These are phyloP conservation scores for Aspergillus steynii DNA, from an alignment of 495 filamentous ascomycete genomes.

Conservation along the genomic window DNA sequence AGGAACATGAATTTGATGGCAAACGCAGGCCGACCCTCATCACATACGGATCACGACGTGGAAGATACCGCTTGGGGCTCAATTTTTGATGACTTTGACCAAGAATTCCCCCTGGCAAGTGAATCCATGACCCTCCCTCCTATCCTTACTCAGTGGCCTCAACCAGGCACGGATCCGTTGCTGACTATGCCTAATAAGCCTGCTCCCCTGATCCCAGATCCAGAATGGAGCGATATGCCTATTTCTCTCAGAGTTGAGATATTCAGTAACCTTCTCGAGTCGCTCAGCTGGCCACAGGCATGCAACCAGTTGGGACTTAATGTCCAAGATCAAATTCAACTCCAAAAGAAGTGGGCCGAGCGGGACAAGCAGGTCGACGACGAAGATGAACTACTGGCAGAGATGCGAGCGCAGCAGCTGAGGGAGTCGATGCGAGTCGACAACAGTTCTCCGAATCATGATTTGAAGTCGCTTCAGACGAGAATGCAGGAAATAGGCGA, in stretches of 20 bases:
- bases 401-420: conserved; percentile 37
- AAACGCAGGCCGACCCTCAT: not conserved
- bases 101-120: conserved; percentile 11
- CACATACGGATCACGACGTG: conserved; percentile 12
- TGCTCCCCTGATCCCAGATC: conserved; percentile 12
- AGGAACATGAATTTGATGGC: conserved; percentile 38
- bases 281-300: conserved; percentile 16
- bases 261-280: conserved; percentile 30
- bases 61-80: conserved; percentile 19
- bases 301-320: conserved; percentile 29
- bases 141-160: not conserved
- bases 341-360: conserved; percentile 15
- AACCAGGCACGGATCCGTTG: not conserved
- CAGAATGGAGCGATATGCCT: conserved; percentile 38
- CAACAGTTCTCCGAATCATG: conserved; percentile 22
- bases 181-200: conserved; percentile 3
- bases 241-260: conserved; percentile 38
- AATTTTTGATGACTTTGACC: conserved; percentile 1
- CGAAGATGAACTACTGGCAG: conserved; percentile 29
- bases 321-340: conserved; percentile 17
- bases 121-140: not conserved
- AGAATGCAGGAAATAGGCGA: conserved; percentile 24
- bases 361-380: conserved; percentile 27
- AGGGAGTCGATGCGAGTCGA: conserved; percentile 29
- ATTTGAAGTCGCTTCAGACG: conserved; percentile 20